Evolutionary conservation across 257 asterid genomes (phyloP), one percentile per base, ranked within the genome.

Genomic region (Nemophila menziesii): DNA sequence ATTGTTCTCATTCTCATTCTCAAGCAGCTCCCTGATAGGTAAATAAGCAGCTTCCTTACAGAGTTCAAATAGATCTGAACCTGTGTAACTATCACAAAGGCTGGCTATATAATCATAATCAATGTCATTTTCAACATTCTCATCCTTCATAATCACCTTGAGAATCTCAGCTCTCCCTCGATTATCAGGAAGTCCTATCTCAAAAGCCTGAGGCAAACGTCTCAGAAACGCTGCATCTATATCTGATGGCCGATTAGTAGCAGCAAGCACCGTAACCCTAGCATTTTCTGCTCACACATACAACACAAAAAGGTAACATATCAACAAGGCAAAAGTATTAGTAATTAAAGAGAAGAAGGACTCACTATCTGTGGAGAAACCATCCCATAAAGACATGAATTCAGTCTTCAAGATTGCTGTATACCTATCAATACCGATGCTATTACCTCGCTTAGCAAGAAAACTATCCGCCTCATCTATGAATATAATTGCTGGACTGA

Each of bases 331-430:
- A n/a, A n/a, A n/a, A n/a, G n/a, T n/a, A n/a, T n/a, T n/a, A n/a
- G n/a, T n/a, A n/a, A 11, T 29, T 17, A n/a, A 36, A 49, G 41
- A 16, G 16, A 29, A 13, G 22, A 13, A 23, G 33, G 20, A 71
- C 95, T 41, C 65, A 83, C 95, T 68, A 56, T 87, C 92, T 20
- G 97, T 87, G 43, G 92, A 71, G 73, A 87, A 87, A 48, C 97
- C 97, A 78, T 87, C 97, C 97, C 97, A 87, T 66, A 87, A 52
- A 62, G 97, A 78, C 95, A 83, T 83, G n/a, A n/a, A n/a, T n/a
- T n/a, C n/a, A n/a, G n/a, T n/a, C n/a, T n/a, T n/a, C n/a, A n/a
- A n/a, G n/a, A n/a, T n/a, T n/a, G n/a, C n/a, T 49, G 73, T 67
- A 40, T 78, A 51, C 39, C 93, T 87, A 69, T 90, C 98, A 49